A percentile compares a stretch with the other conserved stretches of the same genome.
phyloP scores from a whole-genome alignment of 257 asterid genomes.

The Fraxinus anomala region DNA sequence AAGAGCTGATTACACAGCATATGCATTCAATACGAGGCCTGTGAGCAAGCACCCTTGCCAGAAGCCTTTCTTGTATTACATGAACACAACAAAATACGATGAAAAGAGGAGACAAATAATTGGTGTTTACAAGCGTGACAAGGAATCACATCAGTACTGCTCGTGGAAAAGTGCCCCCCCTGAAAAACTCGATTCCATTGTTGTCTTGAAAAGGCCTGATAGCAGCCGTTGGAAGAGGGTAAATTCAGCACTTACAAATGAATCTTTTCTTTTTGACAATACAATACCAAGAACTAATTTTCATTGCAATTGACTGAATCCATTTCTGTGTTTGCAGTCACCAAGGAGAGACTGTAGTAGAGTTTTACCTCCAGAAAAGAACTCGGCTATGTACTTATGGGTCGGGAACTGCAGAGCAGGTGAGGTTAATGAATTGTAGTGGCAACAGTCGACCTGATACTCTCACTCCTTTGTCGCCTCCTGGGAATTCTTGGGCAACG shows the following conservation, averaged over 20 bases:
- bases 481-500: constrained; percentile 1
- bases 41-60: constrained; percentile 83
- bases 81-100: constrained; percentile 56
- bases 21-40: constrained; percentile 89
- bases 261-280: neutral
- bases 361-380: constrained; percentile 62
- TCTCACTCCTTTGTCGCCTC: neutral
- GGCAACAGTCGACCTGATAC: constrained; percentile 7
- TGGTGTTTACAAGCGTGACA: constrained; percentile 57
- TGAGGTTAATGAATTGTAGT: constrained; percentile 55
- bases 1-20: constrained; percentile 78
- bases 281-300: neutral
- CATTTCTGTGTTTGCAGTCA: constrained; percentile 43
- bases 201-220: constrained; percentile 69
- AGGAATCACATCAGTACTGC: constrained; percentile 58
- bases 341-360: constrained; percentile 92
- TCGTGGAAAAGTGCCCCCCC: constrained; percentile 67
- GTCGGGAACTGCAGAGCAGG: constrained; percentile 78
- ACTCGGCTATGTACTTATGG: constrained; percentile 60
- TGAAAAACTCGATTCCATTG: constrained; percentile 43
- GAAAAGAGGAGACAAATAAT: constrained; percentile 51
- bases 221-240: constrained; percentile 69
- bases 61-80: constrained; percentile 69
- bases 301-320: neutral
- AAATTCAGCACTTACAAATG: neutral